These are phyloP conservation scores for Saccharomyces paradoxus DNA, from an alignment of 805 yeast genomes.

Conservation along the genomic window DNA sequence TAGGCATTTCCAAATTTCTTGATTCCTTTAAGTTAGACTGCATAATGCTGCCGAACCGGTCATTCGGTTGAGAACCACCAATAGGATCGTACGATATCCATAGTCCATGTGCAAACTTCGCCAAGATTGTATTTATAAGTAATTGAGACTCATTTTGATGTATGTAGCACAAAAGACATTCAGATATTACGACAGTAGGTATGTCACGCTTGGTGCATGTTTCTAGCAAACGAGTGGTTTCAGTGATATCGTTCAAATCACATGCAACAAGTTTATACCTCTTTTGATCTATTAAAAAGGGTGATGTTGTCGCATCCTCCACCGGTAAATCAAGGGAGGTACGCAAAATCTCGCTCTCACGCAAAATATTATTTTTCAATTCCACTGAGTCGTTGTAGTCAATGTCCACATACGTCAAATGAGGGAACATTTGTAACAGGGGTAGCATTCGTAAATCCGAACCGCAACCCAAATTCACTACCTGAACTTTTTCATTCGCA, in stretches of 20 bases:
- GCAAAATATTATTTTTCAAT: constrained; percentile 32
- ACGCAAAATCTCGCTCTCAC: constrained; percentile 5
- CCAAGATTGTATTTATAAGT: constrained; percentile 32
- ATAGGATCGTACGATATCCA: constrained; percentile 51
- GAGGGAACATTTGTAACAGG: constrained; percentile 24
- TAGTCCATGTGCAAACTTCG: constrained; percentile 15
- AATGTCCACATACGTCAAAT: constrained; percentile 38
- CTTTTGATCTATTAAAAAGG: constrained; percentile 8
- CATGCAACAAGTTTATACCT: constrained; percentile 26
- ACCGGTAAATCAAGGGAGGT: constrained; percentile 2
- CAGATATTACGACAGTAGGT: constrained; percentile 49
- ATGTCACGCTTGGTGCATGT: constrained; percentile 8
- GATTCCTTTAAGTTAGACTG: constrained; percentile 40
- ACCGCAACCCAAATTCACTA: constrained; percentile 60
- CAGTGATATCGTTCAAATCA: constrained; percentile 29
- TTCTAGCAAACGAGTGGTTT: constrained; percentile 23
- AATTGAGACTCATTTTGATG: constrained; percentile 35
- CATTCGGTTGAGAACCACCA: constrained; percentile 35
- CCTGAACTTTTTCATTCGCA: constrained; percentile 34
- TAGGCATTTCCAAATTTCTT: constrained; percentile 39
- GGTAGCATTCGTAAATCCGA: constrained; percentile 50
- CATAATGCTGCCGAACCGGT: constrained; percentile 47
- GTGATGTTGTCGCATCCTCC: constrained; percentile 19
- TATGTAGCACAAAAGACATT: constrained; percentile 50
- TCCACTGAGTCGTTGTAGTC: constrained; percentile 43